These are phyloP conservation scores for Warburgia ugandensis DNA, from an alignment of 164 flowering plant genomes.

Conservation along the genomic window DNA sequence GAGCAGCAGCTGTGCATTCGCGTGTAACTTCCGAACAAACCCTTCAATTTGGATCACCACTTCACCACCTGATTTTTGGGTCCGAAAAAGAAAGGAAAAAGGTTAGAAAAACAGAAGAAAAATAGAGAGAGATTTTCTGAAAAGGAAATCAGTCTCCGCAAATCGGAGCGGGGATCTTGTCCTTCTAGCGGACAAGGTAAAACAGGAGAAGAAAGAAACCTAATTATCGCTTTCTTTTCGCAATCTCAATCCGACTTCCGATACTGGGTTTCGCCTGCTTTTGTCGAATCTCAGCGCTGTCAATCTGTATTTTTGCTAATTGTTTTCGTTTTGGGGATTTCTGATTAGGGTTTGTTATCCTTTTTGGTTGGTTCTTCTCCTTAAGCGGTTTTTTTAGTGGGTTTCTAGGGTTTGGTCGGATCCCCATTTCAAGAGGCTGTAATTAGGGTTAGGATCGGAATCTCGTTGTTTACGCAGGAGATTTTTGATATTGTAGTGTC, in stretches of 20 bases:
- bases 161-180: conserved; percentile 7
- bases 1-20: too few species aligned
- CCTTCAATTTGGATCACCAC: not conserved
- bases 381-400: conserved; percentile 12
- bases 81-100: not conserved
- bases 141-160: not conserved
- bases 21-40: conserved; percentile 20
- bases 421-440: conserved; percentile 20
- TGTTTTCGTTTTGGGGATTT: not conserved
- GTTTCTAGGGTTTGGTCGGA: conserved; percentile 39
- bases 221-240: not conserved
- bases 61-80: not conserved
- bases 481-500: not conserved
- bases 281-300: not conserved
- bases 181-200: conserved; percentile 23
- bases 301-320: not conserved
- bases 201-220: too few species aligned
- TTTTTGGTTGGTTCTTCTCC: conserved; percentile 5
- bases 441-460: conserved; percentile 33
- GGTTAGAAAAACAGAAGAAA: not conserved
- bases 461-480: not conserved
- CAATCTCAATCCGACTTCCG: not conserved
- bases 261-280: not conserved
- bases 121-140: not conserved
- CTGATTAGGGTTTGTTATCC: conserved; percentile 21